Conservation (phyloP, 2,329 filamentous ascomycete genomes). For the Botryotinia calthae region DNA sequence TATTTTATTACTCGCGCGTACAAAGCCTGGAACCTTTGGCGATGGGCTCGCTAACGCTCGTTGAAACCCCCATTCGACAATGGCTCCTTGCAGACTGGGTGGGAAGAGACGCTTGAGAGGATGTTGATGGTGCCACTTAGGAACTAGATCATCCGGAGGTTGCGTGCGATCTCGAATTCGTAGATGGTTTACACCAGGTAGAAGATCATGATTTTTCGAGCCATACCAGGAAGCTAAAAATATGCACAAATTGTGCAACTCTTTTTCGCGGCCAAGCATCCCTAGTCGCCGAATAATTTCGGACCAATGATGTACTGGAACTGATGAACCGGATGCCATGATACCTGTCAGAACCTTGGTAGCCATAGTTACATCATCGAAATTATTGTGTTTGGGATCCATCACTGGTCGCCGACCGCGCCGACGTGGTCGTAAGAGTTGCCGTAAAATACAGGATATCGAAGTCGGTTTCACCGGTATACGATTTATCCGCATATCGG, state of each 20-base stretch:
- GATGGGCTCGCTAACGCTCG: slow-evolving; percentile 22
- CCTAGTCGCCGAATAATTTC: slow-evolving; percentile 60
- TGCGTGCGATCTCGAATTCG: slow-evolving; percentile 21
- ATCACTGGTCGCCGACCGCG: slow-evolving; percentile 28
- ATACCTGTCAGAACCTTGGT: slow-evolving; percentile 49
- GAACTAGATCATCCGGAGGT: slow-evolving; percentile 23
- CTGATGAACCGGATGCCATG: slow-evolving; percentile 44
- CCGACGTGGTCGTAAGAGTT: slow-evolving; percentile 42
- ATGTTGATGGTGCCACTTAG: slow-evolving; percentile 32
- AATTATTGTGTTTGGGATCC: not conserved
- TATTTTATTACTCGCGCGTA: not conserved
- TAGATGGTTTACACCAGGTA: not conserved
- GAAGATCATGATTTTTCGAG: slow-evolving; percentile 7
- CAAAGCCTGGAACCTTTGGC: not conserved
- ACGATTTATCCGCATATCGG: slow-evolving; percentile 49
- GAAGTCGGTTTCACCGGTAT: slow-evolving; percentile 45
- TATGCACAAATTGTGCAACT: slow-evolving; percentile 52
- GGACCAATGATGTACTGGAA: slow-evolving; percentile 49
- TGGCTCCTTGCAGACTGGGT: slow-evolving; percentile 44
- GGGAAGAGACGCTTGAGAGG: slow-evolving; percentile 45
- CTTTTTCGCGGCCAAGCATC: slow-evolving; percentile 51
- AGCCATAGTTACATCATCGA: slow-evolving; percentile 39
- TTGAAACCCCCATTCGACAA: slow-evolving; percentile 51
- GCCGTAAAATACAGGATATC: slow-evolving; percentile 44
- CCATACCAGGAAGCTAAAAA: slow-evolving; percentile 46